Base-by-base conservation (phyloP, 192 early-diverging fungal species). In the Coemansia sp. region DNA sequence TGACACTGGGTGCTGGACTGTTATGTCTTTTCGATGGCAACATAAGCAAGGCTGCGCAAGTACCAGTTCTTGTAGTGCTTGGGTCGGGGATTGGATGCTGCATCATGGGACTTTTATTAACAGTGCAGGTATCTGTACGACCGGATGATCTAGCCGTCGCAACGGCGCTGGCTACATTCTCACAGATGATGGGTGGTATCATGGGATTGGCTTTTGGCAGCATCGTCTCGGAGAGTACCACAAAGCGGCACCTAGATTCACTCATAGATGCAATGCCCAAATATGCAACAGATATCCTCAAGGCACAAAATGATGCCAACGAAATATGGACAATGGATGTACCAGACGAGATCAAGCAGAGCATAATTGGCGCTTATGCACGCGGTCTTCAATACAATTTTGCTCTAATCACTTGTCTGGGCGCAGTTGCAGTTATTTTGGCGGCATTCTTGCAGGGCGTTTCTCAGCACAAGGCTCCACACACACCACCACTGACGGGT, bases 131-230 rank as follows among this genome's bases (percentile, higher is more conserved):
- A 0, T 73, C 76, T 3, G 70, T 83, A 32, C 60, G 57, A 12
- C 56, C 67, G 0, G 34, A 56, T 16, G 71, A 73, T 48, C 60
- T 83, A 51, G 73, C 82, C 10, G 73, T 79, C 7, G 68, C 73
- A 5, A 80, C 77, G 4, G 76, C 76, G 23, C 53, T 83, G n/a
- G 71, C 71, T 19, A 80, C 68, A 28, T 79, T 83, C 38, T 76
- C 67, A 58, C 77, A 78, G 52, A 75, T 73, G 56, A 69, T 79
- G 55, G 82, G 82, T 48, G 76, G 73, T 9, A 78, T 80, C 41
- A 66, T 83, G 61, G 82, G 82, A 0, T 55, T 83, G 28, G 69
- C 82, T 2, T 80, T 80, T 56, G 77, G 77, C 56, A 73, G 64
- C 57, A 74, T 80, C 5, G 71, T 73, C 19, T 74, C 71, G 2